phyloP scores from a whole-genome alignment of 306 rosid genomes.

The Begonia loranthoides region DNA sequence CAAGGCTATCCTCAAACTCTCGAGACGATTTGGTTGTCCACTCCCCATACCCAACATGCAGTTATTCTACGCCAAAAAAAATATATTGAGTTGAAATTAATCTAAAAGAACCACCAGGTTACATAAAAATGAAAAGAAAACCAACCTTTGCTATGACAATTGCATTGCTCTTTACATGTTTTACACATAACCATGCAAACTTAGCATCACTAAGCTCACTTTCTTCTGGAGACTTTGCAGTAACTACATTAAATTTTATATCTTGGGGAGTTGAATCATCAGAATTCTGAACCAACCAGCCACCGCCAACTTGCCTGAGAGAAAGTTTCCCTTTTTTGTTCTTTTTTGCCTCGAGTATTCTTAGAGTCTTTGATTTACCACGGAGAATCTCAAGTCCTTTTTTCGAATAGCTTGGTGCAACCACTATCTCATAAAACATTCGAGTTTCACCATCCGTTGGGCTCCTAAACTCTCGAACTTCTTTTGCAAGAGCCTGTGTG shows the following conservation, averaged over 20 bases:
- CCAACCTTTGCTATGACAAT: conserved; percentile 79
- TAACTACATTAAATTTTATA: conserved; percentile 43
- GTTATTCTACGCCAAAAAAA: conserved; percentile 42
- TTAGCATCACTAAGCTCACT: conserved; percentile 52
- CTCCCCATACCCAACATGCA: conserved; percentile 97
- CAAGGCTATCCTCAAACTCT: conserved; percentile 79
- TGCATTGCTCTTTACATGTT: conserved; percentile 94
- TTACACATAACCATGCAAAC: conserved; percentile 85
- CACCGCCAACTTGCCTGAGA: conserved; percentile 90
- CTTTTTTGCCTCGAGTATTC: conserved; percentile 69
- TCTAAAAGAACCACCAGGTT: background rate
- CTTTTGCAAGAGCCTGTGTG: conserved; percentile 65
- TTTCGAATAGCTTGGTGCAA: conserved; percentile 78
- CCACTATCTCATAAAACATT: conserved; percentile 95
- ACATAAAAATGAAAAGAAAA: background rate
- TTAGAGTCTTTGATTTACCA: conserved; percentile 66
- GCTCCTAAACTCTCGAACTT: conserved; percentile 82
- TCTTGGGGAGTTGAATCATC: conserved; percentile 66
- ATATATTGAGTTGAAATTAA: conserved; percentile 5
- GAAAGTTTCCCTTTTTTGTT: conserved; percentile 77
- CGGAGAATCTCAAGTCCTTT: conserved; percentile 81
- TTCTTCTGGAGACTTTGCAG: conserved; percentile 52
- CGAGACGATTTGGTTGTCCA: conserved; percentile 83
- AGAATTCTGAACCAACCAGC: conserved; percentile 87
- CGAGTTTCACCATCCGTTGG: conserved; percentile 87